Evolutionary conservation across 2,329 filamentous ascomycete genomes (phyloP), one percentile per base, ranked within the genome.

Genomic region (Trichoderma arundinaceum): DNA sequence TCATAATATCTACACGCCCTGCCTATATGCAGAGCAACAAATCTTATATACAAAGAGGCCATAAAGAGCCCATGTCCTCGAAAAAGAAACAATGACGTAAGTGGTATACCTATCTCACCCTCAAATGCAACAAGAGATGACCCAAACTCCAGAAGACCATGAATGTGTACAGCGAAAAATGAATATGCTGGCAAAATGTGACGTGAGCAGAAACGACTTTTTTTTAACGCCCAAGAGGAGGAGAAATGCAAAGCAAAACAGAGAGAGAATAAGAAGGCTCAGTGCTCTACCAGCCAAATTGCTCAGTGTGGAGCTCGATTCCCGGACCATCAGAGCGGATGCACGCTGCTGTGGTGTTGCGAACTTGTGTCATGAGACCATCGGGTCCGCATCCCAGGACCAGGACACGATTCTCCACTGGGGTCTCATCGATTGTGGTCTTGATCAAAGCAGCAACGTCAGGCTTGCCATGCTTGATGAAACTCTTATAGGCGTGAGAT

Each of bases 271-370:
- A 12, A 19, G 7, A 28, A 41, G 3, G 7, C 4, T 7, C 48
- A 9, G 15, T 8, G 19, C 51, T 33, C 72, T 68, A 81, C 79
- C 79, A 81, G 5, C 76, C 80, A 71, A 83, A 83, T 49, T 80
- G 74, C 72, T 84, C 82, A 60, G 79, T 80, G 72, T 84, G 81
- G 13, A 84, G 72, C 68, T 82, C 81, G 3, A 84, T 72, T 32
- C 77, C 77, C 2, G 81, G 80, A 1, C 81, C 81, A 7, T 76
- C 74, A 0, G 72, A 59, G 22, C 72, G 74, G 53, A 84, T 82
- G 62, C 73, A 76, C 12, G 70, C 70, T 1, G 80, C 79, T 0
- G 78, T 74, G 2, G 78, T 77, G 59, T 80, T 77, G 32, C 82
- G 78, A 41, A 83, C 77, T 28, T 74, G 69, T 22, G 73, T 72